Evolutionary conservation across 768 basidiomycete genomes (phyloP).

Genomic region (Phlegmacium glaucopus): DNA sequence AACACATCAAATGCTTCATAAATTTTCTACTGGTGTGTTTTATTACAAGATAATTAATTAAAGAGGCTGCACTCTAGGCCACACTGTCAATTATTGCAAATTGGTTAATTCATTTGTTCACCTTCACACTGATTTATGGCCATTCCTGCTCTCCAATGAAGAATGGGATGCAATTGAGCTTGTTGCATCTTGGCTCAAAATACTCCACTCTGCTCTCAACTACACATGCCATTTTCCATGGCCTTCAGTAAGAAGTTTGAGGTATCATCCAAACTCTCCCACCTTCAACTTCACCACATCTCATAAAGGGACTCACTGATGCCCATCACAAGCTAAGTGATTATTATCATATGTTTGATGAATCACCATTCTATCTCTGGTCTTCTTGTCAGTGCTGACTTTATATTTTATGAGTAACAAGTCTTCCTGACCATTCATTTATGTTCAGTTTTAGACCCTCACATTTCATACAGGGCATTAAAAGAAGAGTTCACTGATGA

Average conservation of each 20-base stretch:
- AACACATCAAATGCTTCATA: slow-evolving; percentile 29
- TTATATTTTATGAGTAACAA: not conserved
- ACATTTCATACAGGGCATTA: slow-evolving; percentile 22
- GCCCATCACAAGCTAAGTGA: slow-evolving; percentile 31
- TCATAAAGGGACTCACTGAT: slow-evolving; percentile 19
- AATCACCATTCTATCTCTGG: slow-evolving; percentile 29
- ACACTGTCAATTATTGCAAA: slow-evolving; percentile 16
- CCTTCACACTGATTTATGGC: slow-evolving; percentile 13
- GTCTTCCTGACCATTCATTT: not conserved
- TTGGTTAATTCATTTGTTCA: slow-evolving; percentile 17
- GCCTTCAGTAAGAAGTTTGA: slow-evolving; percentile 27
- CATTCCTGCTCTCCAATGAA: slow-evolving; percentile 10
- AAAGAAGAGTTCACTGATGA: slow-evolving; percentile 19
- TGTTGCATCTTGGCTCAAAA: slow-evolving; percentile 22
- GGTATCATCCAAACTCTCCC: too few relatives aligned
- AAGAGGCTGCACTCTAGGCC: too few relatives aligned
- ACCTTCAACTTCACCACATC: slow-evolving; percentile 2
- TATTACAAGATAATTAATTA: too few relatives aligned
- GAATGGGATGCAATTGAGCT: slow-evolving; percentile 23
- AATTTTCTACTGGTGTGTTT: too few relatives aligned
- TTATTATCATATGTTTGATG: slow-evolving; percentile 28
- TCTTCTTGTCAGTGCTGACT: slow-evolving; percentile 22
- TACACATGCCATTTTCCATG: slow-evolving; percentile 28
- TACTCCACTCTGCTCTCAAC: slow-evolving; percentile 28
- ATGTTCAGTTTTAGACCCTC: slow-evolving; percentile 33